Conservation (phyloP, 2,329 filamentous ascomycete species). For the Claviceps digitariae region DNA sequence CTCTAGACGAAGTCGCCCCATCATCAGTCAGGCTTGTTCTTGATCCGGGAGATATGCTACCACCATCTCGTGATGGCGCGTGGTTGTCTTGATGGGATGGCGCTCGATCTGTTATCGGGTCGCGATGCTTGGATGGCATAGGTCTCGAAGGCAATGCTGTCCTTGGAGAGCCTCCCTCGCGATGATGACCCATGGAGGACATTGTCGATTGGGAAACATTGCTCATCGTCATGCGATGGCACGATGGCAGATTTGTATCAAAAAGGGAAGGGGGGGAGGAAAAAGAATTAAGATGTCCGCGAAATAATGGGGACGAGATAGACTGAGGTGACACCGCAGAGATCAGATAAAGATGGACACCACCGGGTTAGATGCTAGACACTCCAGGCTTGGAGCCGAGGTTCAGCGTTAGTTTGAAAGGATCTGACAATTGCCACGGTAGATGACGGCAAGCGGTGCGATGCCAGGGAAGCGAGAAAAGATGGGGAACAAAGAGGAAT, state of each 20-base stretch:
- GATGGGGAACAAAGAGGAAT: background rate
- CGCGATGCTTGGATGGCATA: conserved; percentile 19
- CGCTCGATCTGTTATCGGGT: conserved; percentile 12
- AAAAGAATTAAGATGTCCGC: too few relatives aligned
- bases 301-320: background rate
- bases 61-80: conserved; percentile 10
- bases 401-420: background rate
- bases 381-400: background rate
- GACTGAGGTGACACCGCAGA: background rate
- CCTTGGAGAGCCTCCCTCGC: conserved; percentile 18
- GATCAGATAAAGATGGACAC: conserved; percentile 5
- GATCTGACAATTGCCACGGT: background rate
- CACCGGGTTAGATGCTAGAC: background rate
- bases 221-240: conserved; percentile 17
- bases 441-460: background rate
- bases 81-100: conserved; percentile 12
- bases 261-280: too few relatives aligned
- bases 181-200: conserved; percentile 15
- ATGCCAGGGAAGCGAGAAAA: background rate
- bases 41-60: conserved; percentile 14
- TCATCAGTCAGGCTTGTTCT: conserved; percentile 14
- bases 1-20: conserved; percentile 12
- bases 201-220: conserved; percentile 15
- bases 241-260: background rate
- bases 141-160: conserved; percentile 26